Base-by-base conservation (phyloP, 176 grass and related monocot genomes). In the Urochloa ruziziensis region DNA sequence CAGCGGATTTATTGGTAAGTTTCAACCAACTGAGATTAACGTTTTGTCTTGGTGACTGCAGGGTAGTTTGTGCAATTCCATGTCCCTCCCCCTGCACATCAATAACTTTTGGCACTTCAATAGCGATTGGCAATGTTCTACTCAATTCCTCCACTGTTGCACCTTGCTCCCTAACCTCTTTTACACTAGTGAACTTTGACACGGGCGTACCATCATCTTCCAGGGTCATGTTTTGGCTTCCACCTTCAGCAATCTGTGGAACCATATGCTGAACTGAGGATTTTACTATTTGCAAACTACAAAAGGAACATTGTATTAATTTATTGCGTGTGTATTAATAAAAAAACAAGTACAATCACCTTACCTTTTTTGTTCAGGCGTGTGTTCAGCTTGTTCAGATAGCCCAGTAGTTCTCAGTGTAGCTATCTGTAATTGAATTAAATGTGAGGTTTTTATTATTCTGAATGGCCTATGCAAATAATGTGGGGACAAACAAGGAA, bases 341-440 rank as follows among this genome's bases (percentile, higher is more conserved):
- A 77, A 21, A 54, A n/a, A 25, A 58, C 21, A 80, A n/a, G 46
- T 53, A 66, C 13, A 4, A 52, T 48, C 28, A 18, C 0, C 32
- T 60, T 86, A 92, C 90, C 80, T 84, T 51, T 83, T 79, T 51
- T 67, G 79, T 77, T 80, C 86, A 86, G 54, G 43, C 23, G 47
- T 68, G 35, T 34, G 5, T 81, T 83, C 72, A 51, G 29, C 34
- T 78, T 17, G 36, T 58, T 30, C 30, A 81, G 59, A 66, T 79
- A 74, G 8, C 36, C 65, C 72, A 59, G 35, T 80, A 85, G 63
- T 78, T 69, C 52, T 74, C n/a, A 4, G 49, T 35, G 32, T 12
- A 82, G 27, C 72, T 19, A 79, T 49, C 92, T 94, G 81, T 67
- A 83, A 73, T n/a, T 70, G 49, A 61, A 80, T 44, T 81, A 72